Evolutionary conservation across 192 early-diverging fungal genomes (phyloP), one percentile per base, ranked within the genome.

Genomic region (Linderina pennispora): DNA sequence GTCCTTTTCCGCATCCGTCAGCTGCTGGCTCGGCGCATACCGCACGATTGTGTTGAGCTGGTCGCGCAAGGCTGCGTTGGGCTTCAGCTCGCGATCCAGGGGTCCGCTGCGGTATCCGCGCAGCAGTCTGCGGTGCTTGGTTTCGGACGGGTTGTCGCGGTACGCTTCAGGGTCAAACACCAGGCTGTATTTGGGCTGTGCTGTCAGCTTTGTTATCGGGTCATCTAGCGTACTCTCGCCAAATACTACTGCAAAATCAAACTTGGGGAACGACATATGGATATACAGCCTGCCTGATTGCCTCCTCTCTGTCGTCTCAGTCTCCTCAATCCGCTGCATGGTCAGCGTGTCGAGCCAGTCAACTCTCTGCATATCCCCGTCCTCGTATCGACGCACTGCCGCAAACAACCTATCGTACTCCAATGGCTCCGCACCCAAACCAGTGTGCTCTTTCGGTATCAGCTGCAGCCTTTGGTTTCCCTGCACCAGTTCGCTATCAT

Each of bases 241-340:
- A 71, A 80, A 92, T 13, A 96, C 83, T n/a, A 97, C 74, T 3
- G 93, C 90, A 70, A 99, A 97, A 65, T 97, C 93, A 65, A 97
- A 99, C 51, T 83, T 85, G 2, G 94, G 92, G 20, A 99, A 75
- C 36, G 94, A 85, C 16, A 99, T 76, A 57, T 89, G 92, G 3
- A 99, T 76, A 48, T 80, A 85, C 37, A 88, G 55, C 8, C 81
- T 69, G 43, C 66, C 47, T 4, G 74, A 58, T 25, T 55, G 75
- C 46, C 62, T 76, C 71, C 78, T 64, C 40, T 57, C 38, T 16
- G 18, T 46, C 9, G 83, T 72, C 44, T 90, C 79, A 28, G 93
- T 82, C 40, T 83, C 75, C 38, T 90, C 88, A 22, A 97, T 93
- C 55, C 89, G 84, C 20, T 90, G 80, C 72, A 96, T 90, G 4